Base-by-base conservation (phyloP, 768 basidiomycete species). In the Solioccasus polychromus region DNA sequence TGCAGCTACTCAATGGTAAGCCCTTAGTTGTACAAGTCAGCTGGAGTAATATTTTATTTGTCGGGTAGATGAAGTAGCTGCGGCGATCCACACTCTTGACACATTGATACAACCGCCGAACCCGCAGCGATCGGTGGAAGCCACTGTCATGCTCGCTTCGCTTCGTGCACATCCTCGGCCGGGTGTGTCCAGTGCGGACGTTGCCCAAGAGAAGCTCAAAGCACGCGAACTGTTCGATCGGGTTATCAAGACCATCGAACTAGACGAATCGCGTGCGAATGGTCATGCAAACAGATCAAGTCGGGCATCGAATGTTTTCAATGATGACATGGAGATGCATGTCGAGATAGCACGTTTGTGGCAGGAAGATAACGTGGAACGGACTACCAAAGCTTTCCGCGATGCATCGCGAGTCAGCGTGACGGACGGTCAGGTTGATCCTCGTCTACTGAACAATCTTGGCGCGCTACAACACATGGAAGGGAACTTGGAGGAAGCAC, bases 341-440 rank as follows among this genome's bases (percentile, higher is more conserved):
- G 69, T 84, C n/a, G 94, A 97, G 63, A 83, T 97, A 48, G 92
- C 92, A 10, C 80, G 83, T 36, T 64, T 96, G 44, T 97, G 92
- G 88, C 87, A 89, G 57, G 83, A 78, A 3, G 89, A 93, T 48
- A 83, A 75, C 58, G 52, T 85, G 12, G 89, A 89, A 22, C 81
- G 85, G 40, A 83, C 87, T 44, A 70, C 78, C 4, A 81, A 76
- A 48, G 87, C 89, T 2, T 75, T 92, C 42, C 77, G 78, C 50
- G 84, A 90, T 40, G 91, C 92, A 0, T 61, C 85, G 39, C 70
- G 79, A 39, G 79, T 88, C 44, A 79, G 80, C 47, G 75, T 82
- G 54, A 68, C 70, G 1, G 66, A 57, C 5, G 74, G 71, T 10
- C 70, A 73, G 47, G 58, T 71, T 4, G 83, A 88, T 44, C 80